Evolutionary conservation across 2,329 filamentous ascomycete species (phyloP), one percentile per base, ranked within the genome.

Genomic region (Xylaria arbuscula): DNA sequence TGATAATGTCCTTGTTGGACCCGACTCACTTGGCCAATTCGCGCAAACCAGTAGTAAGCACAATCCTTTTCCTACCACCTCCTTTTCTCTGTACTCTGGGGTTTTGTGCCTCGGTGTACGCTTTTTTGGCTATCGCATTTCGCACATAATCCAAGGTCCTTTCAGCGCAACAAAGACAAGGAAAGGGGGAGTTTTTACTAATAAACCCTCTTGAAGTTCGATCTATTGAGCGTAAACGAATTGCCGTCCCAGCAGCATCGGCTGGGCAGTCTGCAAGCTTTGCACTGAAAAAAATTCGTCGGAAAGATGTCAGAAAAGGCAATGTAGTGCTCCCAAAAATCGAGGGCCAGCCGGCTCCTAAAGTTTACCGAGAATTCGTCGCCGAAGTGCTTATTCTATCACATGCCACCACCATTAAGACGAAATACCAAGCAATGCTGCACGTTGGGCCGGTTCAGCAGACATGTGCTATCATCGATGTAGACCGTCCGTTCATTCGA

Each of bases 351-450:
- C 88, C 91, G 0, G 84, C 77, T 75, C 92, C 83, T 72, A 96
- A 90, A 72, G 92, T 93, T 11, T 88, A 90, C 76, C 84, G 87
- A 40, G 92, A 94, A 77, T 95, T 95, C 76, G 84, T 94, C 50
- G 93, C 93, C 13, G 92, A 95, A 80, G 96, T 99, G 0, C 86
- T 99, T 24, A 98, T 99, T 73, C 86, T 99, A 7, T 97, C 93
- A 3, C 96, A 99, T 76, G 94, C 95, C 0, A 99, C 96, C 0
- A 99, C 96, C 51, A 99, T 99, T 80, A 96, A 97, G 80, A 93
- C 90, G 0, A 95, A 94, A 76, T 99, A 99, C 73, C 96, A 99
- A 83, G 96, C 96, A 0, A 99, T 98, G 94, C 86, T 99, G 24
- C 96, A 99, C 75, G 94, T 99, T 4, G 96, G 96, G 0, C 93